Conservation (phyloP, 2,329 filamentous ascomycete species). For the Pseudocercospora crystallina region DNA sequence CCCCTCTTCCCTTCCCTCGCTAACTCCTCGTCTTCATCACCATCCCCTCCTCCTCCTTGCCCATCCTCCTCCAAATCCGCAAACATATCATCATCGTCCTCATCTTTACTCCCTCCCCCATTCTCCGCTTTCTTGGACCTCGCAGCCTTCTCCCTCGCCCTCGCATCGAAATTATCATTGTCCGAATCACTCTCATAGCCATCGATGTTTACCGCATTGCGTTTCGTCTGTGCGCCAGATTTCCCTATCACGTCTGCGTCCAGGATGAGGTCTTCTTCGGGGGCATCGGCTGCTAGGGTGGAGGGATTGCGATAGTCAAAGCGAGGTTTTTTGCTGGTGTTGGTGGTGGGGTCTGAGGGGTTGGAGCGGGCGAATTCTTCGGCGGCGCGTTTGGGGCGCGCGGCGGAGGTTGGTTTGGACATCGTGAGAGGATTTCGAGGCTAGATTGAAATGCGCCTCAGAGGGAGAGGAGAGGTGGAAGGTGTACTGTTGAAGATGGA, state of each 20-base stretch:
- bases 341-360: constrained; percentile 72
- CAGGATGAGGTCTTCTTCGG: constrained; percentile 68
- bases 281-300: constrained; percentile 78
- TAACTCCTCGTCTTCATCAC: constrained; percentile 55
- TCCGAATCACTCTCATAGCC: constrained; percentile 94
- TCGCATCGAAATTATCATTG: constrained; percentile 81
- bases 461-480: neutral
- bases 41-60: constrained; percentile 36
- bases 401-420: constrained; percentile 40
- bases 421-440: neutral
- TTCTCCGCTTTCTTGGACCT: constrained; percentile 39
- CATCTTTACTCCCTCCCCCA: constrained; percentile 52
- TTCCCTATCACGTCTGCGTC: constrained; percentile 90
- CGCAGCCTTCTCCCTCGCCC: constrained; percentile 50
- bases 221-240: constrained; percentile 71
- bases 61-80: constrained; percentile 63
- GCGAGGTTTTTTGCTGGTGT: constrained; percentile 72
- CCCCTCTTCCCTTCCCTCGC: constrained; percentile 59
- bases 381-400: constrained; percentile 77
- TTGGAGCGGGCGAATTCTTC: constrained; percentile 78
- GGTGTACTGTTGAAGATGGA: neutral
- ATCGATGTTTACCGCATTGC: constrained; percentile 92
- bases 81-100: constrained; percentile 80
- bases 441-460: neutral
- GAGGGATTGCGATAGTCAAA: constrained; percentile 96